Conservation (phyloP, 495 filamentous ascomycete species). For the Hypoxylon trugodes region DNA sequence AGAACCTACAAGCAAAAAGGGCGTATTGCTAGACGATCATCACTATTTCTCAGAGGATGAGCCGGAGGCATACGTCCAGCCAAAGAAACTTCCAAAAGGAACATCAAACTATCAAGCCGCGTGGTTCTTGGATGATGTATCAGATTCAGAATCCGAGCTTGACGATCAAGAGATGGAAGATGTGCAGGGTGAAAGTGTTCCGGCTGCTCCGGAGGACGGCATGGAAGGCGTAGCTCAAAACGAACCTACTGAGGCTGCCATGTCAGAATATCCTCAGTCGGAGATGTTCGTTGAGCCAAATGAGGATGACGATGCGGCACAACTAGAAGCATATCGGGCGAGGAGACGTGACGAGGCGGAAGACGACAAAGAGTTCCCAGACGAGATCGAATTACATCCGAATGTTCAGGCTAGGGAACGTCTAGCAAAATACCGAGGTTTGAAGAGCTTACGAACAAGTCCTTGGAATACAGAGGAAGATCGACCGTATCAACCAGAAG, state of each 20-base stretch:
- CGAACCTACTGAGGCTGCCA: constrained; percentile 78
- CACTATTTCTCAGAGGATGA: constrained; percentile 98
- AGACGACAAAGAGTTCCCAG: constrained; percentile 94
- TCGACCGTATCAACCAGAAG: constrained; percentile 81
- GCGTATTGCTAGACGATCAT: constrained; percentile 93
- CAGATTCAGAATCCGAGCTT: constrained; percentile 85
- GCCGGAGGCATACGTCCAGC: constrained; percentile 54
- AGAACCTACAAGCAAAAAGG: constrained; percentile 65
- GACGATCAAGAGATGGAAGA: constrained; percentile 80
- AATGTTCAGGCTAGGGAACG: constrained; percentile 86
- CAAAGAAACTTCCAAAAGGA: constrained; percentile 84
- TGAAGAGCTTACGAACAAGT: constrained; percentile 88
- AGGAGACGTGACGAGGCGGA: constrained; percentile 78
- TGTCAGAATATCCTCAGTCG: constrained; percentile 87
- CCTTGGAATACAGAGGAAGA: constrained; percentile 91
- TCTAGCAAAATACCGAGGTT: constrained; percentile 81
- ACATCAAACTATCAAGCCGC: constrained; percentile 94
- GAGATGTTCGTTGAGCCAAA: constrained; percentile 90
- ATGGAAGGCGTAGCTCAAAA: constrained; percentile 73
- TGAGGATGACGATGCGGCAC: constrained; percentile 82
- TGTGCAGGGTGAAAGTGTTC: constrained; percentile 55
- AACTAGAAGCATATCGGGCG: constrained; percentile 79
- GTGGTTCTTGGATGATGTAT: constrained; percentile 86
- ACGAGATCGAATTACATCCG: constrained; percentile 94
- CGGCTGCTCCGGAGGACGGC: constrained; percentile 75